These are phyloP conservation scores for Thalassiosira mediterranea DNA, from an alignment of 352 stramenopile species.

Conservation along the genomic window DNA sequence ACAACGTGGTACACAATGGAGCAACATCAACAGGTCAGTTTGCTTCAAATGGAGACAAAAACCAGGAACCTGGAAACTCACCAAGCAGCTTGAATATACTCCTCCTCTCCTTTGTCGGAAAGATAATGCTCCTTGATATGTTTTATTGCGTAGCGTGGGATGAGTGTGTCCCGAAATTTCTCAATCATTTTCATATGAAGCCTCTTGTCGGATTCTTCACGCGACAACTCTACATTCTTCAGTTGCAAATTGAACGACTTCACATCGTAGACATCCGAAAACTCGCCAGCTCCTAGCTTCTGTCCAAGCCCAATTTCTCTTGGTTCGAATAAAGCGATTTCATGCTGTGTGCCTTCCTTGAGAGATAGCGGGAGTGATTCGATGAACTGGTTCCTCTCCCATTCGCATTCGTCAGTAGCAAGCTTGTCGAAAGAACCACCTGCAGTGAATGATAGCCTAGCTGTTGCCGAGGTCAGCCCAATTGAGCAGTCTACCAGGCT, in stretches of 20 bases:
- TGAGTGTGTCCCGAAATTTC: slow-evolving; percentile 15
- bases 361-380: slow-evolving; percentile 18
- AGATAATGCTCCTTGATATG: slow-evolving; percentile 27
- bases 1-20: too few species aligned
- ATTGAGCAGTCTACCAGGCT: too few species aligned
- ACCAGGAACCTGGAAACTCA: not conserved
- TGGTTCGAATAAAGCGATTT: slow-evolving; percentile 63
- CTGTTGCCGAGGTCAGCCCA: too few species aligned
- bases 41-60: not conserved
- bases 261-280: slow-evolving; percentile 76
- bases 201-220: not conserved
- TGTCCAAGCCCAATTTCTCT: slow-evolving; percentile 62
- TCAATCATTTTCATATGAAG: slow-evolving; percentile 25
- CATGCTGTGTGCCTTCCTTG: slow-evolving; percentile 9
- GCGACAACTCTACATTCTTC: slow-evolving; percentile 3
- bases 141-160: slow-evolving; percentile 35
- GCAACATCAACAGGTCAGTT: too few species aligned
- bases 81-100: slow-evolving; percentile 34
- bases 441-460: too few species aligned
- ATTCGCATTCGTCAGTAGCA: too few species aligned
- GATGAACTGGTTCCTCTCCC: too few species aligned
- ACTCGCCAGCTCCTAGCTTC: slow-evolving; percentile 68
- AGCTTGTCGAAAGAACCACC: too few species aligned
- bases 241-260: slow-evolving; percentile 3
- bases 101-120: not conserved